Base-by-base conservation (phyloP, 2,329 filamentous ascomycete genomes). In the Neonectria coccinea region DNA sequence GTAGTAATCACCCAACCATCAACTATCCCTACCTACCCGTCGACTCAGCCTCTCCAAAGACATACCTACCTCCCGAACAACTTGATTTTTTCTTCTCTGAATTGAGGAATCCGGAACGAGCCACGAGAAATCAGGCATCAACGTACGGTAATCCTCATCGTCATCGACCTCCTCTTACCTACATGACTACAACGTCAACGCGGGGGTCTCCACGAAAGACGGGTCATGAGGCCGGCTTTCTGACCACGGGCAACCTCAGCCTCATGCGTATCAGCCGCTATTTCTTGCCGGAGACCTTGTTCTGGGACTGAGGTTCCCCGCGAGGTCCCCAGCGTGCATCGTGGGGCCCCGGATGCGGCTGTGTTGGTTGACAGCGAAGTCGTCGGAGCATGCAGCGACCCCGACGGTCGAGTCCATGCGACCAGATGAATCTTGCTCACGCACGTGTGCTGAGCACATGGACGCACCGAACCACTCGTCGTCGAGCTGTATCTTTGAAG, bases 361-460 rank as follows among this genome's bases (percentile, higher is more conserved):
- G 56, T 14, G n/a, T 11, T 33, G 25, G 12, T 51, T 50, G 56
- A 53, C 57, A 60, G 53, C 56, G 47, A 60, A 56, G 27, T 22
- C 29, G 16, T 29, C 51, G 16, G 42, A 16, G 52, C 41, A 56
- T 56, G 36, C 56, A 47, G 44, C 62, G 50, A 36, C 47, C 44
- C 44, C 31, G 51, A 54, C 44, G 36, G 41, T 33, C 36, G 58
- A 48, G 29, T 8, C 9, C 10, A 48, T 62, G 62, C 59, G 53
- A 44, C 57, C 25, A 20, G 58, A 12, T 62, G 58, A 48, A 65
- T 65, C 33, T 55, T 57, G 10, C 54, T 29, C 36, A 41, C 4
- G 31, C 57, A 65, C 62, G 58, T 65, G 58, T 45, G 47, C 33
- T 58, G 58, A 22, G 31, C 62, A 65, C 62, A 65, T 65, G 58